Evolutionary conservation across 768 basidiomycete genomes (phyloP), one percentile per base, ranked within the genome.

Genomic region (Suillus luteus): DNA sequence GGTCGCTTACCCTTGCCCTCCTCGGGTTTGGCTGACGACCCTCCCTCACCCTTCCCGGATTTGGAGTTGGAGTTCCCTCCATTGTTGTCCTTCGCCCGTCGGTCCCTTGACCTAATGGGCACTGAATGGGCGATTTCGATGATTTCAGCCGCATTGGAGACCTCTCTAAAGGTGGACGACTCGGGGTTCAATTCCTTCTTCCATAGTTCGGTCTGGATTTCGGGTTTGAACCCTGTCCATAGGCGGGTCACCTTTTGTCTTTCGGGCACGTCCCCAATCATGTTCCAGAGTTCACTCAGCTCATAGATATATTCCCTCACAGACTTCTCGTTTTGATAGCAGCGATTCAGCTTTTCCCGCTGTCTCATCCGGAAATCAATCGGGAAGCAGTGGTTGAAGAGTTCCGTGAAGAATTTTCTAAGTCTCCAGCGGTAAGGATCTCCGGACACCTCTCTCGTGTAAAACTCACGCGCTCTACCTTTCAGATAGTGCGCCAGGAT

Each of bases 381-480:
- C 0, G 78, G 78, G 67, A 80, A 81, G 40, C 79, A 78, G 33
- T 76, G 76, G 27, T 79, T 69, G 60, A 77, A 79, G 24, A 80
- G n/a, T 37, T 69, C 73, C 3, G 61, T 27, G 59, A 78, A 79
- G 63, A 80, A 79, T 1, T 68, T 31, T 12, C 65, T 43, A 0
- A 80, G 37, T 0, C 35, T 64, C 77, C 78, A 81, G 0, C 68
- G 43, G 3, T 71, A 61, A 0, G 69, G 61, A 6, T 71, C 70
- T 1, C 63, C 57, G 0, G 77, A 66, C 0, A 80, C 75, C 17
- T 72, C 67, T 19, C 70, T 65, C 0, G 68, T 67, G 51, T 78
- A 80, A 52, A 77, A 79, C 17, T 76, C 66, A 54, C 73, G 72
- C 0, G 78, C 79, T 0, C 68, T 68, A 0, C 71, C 76, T 0